Percentiles rank a stretch among this genome's conserved stretches.
Evolutionary conservation across 2,329 filamentous ascomycete species (phyloP).

Genomic region (Fusarium napiforme): DNA sequence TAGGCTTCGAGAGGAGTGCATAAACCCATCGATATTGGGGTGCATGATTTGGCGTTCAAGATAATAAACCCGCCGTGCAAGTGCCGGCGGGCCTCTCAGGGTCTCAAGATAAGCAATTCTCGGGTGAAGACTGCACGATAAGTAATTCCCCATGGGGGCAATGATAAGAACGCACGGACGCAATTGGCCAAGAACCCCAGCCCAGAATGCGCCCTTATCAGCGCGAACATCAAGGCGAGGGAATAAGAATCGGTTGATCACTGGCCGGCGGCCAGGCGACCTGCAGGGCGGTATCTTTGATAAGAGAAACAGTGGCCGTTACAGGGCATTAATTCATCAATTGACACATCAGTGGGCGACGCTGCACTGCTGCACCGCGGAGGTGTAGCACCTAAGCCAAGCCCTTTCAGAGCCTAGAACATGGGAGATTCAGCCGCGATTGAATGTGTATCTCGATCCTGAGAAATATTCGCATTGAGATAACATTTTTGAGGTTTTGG

Average conservation of each 20-base stretch:
- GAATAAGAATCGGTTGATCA: background rate
- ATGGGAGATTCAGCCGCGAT: background rate
- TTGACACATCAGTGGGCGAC: constrained; percentile 17
- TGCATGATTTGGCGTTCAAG: background rate
- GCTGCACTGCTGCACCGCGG: constrained; percentile 3
- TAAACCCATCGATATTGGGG: background rate
- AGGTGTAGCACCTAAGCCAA: background rate
- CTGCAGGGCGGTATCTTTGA: constrained; percentile 10
- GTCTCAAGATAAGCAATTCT: constrained; percentile 15
- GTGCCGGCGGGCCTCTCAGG: constrained; percentile 20
- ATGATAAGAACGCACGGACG: constrained; percentile 3
- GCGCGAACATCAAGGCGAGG: background rate
- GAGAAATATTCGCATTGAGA: background rate
- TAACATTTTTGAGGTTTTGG: background rate
- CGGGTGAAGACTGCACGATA: background rate
- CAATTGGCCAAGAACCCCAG: constrained; percentile 18
- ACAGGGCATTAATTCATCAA: constrained; percentile 21
- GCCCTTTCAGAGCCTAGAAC: background rate
- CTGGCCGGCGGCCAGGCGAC: constrained; percentile 15
- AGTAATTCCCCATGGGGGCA: constrained; percentile 4
- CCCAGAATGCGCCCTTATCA: constrained; percentile 14
- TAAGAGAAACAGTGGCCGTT: background rate
- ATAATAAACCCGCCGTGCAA: background rate
- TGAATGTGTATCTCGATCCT: background rate
- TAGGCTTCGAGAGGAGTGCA: background rate